A percentile compares a stretch with the other conserved stretches of the same genome.
phyloP scores from a whole-genome alignment of 352 stramenopile species.

The Pythium dissotocum region DNA sequence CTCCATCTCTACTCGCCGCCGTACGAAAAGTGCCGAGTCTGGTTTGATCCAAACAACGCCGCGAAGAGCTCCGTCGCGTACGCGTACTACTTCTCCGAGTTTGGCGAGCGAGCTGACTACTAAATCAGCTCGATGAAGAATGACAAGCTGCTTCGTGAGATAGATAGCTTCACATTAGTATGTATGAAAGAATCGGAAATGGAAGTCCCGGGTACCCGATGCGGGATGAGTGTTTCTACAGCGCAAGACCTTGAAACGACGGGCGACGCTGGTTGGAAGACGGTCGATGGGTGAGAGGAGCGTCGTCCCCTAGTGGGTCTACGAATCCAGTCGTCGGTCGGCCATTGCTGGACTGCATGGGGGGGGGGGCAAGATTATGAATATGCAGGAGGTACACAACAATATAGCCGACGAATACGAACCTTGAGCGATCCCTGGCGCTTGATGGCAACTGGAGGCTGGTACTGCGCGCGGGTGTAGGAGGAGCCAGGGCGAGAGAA shows the following conservation, averaged over 20 bases:
- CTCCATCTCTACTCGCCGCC: constrained; percentile 93
- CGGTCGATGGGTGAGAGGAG: constrained; percentile 28
- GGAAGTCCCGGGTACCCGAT: background rate
- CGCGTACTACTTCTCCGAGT: constrained; percentile 79
- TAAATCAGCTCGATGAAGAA: constrained; percentile 11
- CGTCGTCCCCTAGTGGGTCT: constrained; percentile 59
- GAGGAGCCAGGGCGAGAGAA: constrained; percentile 77
- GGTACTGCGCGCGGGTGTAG: constrained; percentile 64
- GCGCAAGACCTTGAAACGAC: constrained; percentile 57
- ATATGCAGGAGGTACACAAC: background rate
- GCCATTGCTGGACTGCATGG: constrained; percentile 50
- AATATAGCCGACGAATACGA: background rate
- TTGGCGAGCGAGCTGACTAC: constrained; percentile 55
- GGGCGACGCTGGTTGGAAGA: constrained; percentile 59
- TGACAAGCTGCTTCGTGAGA: background rate
- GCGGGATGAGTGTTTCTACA: constrained; percentile 23
- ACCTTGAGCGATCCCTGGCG: constrained; percentile 56
- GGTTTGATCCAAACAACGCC: constrained; percentile 62
- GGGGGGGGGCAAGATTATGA: background rate
- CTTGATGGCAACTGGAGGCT: constrained; percentile 41
- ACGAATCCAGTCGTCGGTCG: constrained; percentile 44
- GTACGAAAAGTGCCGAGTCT: constrained; percentile 90
- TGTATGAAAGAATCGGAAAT: background rate
- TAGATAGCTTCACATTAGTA: constrained; percentile 8
- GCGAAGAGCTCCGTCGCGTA: constrained; percentile 58